These are phyloP conservation scores for Diaporthe capsici DNA, from an alignment of 2,329 filamentous ascomycete species.

Conservation along the genomic window DNA sequence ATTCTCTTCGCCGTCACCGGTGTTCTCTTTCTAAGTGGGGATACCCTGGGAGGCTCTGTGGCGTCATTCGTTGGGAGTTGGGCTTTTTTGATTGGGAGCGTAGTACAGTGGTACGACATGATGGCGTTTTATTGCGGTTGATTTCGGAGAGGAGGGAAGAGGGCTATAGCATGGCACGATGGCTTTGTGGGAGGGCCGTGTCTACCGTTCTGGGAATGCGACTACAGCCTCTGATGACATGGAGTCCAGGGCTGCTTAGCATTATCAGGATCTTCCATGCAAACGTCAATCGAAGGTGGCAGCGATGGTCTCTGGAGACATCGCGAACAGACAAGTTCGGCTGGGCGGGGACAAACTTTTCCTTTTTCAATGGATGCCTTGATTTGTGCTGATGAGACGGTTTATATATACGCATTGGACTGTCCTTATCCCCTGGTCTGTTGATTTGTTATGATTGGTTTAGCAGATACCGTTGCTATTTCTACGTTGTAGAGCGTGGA, in stretches of 20 bases:
- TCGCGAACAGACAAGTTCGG: not conserved
- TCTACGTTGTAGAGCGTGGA: not conserved
- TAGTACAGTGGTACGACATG: slow-evolving; percentile 44
- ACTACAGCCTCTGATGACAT: not conserved
- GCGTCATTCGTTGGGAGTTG: slow-evolving; percentile 38
- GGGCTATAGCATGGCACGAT: not conserved
- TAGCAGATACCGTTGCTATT: too few relatives aligned
- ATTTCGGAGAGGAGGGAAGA: not conserved
- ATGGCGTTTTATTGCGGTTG: slow-evolving; percentile 44
- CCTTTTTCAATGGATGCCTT: not conserved
- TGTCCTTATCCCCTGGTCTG: too few relatives aligned
- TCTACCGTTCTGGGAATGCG: not conserved
- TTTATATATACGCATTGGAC: too few relatives aligned
- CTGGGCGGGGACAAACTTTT: not conserved
- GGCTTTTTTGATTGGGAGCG: slow-evolving; percentile 42
- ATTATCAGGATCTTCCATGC: not conserved
- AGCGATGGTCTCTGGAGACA: not conserved
- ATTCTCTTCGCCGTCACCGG: slow-evolving; percentile 8
- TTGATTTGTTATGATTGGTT: too few relatives aligned
- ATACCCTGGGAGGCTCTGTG: not conserved
- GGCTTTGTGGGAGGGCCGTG: not conserved
- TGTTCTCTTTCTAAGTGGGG: not conserved
- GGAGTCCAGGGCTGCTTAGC: not conserved
- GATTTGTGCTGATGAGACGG: not conserved
- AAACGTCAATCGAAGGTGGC: not conserved